A percentile compares a stretch with the other conserved stretches of the same genome.
phyloP scores from a whole-genome alignment of 2,329 filamentous ascomycete species.

The Trichoderma brevicompactum region DNA sequence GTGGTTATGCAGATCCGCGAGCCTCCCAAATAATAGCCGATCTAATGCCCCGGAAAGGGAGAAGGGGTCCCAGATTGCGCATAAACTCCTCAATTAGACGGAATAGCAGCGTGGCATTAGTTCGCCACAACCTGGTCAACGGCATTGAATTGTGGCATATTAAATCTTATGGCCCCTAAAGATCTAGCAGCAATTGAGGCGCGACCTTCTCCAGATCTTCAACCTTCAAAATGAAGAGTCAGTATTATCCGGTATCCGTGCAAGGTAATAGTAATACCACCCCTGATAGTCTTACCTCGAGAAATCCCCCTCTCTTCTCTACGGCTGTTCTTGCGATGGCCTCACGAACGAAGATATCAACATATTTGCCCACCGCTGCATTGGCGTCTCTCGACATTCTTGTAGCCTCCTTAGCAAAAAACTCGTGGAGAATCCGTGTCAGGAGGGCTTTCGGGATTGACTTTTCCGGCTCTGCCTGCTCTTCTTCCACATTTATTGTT shows the following conservation, averaged over 20 bases:
- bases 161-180: conserved; percentile 55
- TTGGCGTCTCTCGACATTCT: conserved; percentile 79
- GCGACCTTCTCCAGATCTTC: conserved; percentile 89
- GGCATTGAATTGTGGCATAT: neutral
- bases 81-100: neutral
- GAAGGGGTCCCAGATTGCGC: neutral
- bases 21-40: neutral
- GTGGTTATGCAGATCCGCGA: neutral
- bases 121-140: neutral
- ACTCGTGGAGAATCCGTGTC: conserved; percentile 75
- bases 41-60: neutral
- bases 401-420: conserved; percentile 73
- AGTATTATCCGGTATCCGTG: conserved; percentile 10
- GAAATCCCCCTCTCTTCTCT: conserved; percentile 70
- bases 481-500: conserved; percentile 36
- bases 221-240: conserved; percentile 54
- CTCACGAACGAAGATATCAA: conserved; percentile 90
- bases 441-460: conserved; percentile 75
- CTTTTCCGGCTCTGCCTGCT: conserved; percentile 46
- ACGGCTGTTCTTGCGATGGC: conserved; percentile 78
- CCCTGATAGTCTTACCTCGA: conserved; percentile 64
- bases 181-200: conserved; percentile 83
- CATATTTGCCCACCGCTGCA: conserved; percentile 76
- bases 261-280: neutral
- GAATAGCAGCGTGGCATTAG: neutral